These are phyloP conservation scores for Cymbopogon citratus DNA, from an alignment of 176 grass and related monocot genomes.

Conservation along the genomic window DNA sequence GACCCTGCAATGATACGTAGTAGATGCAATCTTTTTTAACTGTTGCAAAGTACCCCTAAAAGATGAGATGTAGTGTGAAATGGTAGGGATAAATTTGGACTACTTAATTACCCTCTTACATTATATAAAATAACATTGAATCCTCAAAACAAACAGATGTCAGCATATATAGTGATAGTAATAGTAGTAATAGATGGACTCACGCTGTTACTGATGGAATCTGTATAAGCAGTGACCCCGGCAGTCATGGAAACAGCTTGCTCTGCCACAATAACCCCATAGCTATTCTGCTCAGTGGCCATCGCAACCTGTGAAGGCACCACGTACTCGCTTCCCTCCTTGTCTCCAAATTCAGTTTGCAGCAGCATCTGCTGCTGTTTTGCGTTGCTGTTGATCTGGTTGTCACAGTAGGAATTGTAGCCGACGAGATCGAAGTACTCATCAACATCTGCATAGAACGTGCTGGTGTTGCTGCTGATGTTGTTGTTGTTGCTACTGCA, in stretches of 20 bases:
- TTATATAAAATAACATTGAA: not conserved
- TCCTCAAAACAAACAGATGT: not conserved
- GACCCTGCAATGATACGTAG: constrained; percentile 21
- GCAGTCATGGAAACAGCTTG: constrained; percentile 29
- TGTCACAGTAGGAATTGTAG: constrained; percentile 59
- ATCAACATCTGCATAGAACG: constrained; percentile 43
- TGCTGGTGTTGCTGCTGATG: not conserved
- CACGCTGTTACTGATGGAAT: constrained; percentile 56
- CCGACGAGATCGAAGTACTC: constrained; percentile 60
- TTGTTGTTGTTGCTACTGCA: not conserved
- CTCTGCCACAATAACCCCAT: constrained; percentile 28
- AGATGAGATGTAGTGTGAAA: not conserved
- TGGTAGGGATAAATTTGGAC: no score
- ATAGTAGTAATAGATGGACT: constrained; percentile 54
- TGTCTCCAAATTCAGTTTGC: constrained; percentile 29
- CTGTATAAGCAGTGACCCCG: constrained; percentile 44
- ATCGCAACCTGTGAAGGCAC: constrained; percentile 48
- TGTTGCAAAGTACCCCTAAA: not conserved
- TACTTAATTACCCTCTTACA: no score
- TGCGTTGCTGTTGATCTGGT: constrained; percentile 15
- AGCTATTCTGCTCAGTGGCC: constrained; percentile 9
- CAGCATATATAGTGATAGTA: not conserved
- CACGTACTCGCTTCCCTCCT: constrained; percentile 35
- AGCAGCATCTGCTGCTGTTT: constrained; percentile 23
- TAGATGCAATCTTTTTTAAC: not conserved